Percentiles rank a stretch among this genome's conserved stretches.
Evolutionary conservation across 139 green algal species (phyloP).

Genomic region (Diplosphaera chodatii): DNA sequence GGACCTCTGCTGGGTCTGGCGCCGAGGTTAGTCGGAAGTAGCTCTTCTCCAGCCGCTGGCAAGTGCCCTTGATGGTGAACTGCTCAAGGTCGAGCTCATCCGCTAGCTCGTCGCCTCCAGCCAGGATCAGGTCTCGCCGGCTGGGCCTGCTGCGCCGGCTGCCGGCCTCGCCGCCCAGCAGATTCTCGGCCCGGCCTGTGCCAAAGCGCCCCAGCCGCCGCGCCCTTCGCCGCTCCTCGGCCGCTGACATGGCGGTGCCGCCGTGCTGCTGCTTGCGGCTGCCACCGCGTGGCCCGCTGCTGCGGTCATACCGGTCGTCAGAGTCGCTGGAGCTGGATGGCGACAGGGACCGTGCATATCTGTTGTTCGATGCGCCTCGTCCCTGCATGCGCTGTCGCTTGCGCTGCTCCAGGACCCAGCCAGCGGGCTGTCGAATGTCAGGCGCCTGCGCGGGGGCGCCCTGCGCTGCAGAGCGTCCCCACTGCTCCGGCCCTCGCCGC

Average conservation of each 20-base stretch:
- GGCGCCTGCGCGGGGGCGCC: no score
- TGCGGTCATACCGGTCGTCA: no score
- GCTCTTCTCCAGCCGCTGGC: constrained; percentile 73
- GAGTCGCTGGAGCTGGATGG: background rate
- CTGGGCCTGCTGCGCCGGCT: background rate
- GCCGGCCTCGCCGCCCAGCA: background rate
- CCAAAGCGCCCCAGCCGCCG: constrained; percentile 46
- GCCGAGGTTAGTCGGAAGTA: constrained; percentile 77
- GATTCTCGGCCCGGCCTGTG: constrained; percentile 19
- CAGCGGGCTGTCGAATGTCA: background rate
- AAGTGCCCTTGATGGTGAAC: constrained; percentile 38
- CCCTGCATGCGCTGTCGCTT: background rate
- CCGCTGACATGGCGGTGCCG: background rate
- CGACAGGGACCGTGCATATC: background rate
- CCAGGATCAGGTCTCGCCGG: no score
- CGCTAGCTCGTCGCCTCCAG: constrained; percentile 4
- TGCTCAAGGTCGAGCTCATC: constrained; percentile 1
- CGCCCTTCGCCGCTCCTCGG: constrained; percentile 25
- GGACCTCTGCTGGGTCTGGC: constrained; percentile 61
- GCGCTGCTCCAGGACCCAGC: background rate
- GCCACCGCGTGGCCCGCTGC: no score
- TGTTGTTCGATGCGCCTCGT: background rate
- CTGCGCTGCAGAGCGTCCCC: no score
- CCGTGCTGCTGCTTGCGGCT: background rate
- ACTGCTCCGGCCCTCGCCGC: background rate